These are phyloP conservation scores for Wallacemonas collosoma DNA, from an alignment of 208 protist genomes.

Conservation along the genomic window DNA sequence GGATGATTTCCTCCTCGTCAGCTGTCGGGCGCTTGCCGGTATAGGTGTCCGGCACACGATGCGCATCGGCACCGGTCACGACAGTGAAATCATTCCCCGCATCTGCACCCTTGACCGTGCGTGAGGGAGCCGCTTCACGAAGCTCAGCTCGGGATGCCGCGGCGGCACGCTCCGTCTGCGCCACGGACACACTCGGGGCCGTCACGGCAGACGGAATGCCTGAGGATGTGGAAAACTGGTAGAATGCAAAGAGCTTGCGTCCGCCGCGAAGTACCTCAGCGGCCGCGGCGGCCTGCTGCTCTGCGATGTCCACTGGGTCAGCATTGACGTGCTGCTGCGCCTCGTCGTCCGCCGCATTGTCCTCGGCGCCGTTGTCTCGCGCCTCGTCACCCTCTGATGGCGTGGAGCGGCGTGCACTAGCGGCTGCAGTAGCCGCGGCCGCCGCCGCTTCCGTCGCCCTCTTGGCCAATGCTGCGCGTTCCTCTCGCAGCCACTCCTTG, in stretches of 20 bases:
- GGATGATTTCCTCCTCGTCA: conserved; percentile 70
- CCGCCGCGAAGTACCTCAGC: neutral
- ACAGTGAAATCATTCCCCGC: conserved; percentile 2
- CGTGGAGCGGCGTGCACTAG: too few relatives aligned
- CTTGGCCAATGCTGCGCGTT: conserved; percentile 32
- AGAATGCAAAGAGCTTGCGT: conserved; percentile 43
- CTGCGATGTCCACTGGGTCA: too few relatives aligned
- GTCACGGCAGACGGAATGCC: conserved; percentile 20
- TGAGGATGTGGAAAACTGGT: conserved; percentile 19
- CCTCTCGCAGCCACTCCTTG: conserved; percentile 76
- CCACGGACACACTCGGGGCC: conserved; percentile 3
- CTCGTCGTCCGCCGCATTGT: neutral
- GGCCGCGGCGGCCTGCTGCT: neutral
- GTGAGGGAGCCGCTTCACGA: neutral
- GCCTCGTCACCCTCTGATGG: neutral
- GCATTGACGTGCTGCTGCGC: too few relatives aligned
- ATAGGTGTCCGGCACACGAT: conserved; percentile 42
- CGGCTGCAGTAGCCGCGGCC: neutral
- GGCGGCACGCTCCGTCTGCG: conserved; percentile 16
- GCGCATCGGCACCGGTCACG: conserved; percentile 13
- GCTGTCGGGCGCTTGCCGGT: conserved; percentile 65
- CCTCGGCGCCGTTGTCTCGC: neutral
- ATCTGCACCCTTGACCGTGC: neutral
- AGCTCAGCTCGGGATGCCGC: conserved; percentile 18
- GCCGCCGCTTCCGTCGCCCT: neutral